phyloP scores from a whole-genome alignment of 176 grass and related monocot species.

The Secale cereale region DNA sequence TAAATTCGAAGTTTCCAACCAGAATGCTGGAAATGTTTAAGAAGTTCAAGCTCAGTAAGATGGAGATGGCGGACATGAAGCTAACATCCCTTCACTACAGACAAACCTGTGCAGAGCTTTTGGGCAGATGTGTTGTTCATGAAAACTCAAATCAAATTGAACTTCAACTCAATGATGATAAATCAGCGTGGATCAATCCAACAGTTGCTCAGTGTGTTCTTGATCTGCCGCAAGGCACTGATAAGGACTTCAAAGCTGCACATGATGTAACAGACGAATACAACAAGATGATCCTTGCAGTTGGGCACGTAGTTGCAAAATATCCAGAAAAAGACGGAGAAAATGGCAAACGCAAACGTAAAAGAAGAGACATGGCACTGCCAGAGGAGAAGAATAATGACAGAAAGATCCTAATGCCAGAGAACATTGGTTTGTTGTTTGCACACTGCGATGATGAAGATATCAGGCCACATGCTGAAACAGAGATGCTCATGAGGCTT shows the following conservation, averaged over 20 bases:
- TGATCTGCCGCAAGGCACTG: not conserved
- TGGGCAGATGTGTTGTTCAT: not conserved
- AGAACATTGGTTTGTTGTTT: no score
- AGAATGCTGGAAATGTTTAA: no score
- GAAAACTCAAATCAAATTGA: not conserved
- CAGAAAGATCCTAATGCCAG: no score
- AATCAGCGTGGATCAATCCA: not conserved
- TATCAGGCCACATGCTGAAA: not conserved
- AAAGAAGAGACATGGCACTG: no score
- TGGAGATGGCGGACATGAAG: no score
- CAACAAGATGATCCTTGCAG: no score
- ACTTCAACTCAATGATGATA: not conserved
- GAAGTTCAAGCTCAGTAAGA: no score
- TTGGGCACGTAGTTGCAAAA: not conserved
- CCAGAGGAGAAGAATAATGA: not conserved
- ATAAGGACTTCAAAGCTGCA: not conserved
- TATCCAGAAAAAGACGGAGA: not conserved
- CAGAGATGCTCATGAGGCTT: not conserved
- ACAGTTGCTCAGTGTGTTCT: not conserved
- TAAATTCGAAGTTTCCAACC: no score
- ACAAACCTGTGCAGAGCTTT: not conserved
- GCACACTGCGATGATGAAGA: no score
- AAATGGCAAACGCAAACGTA: no score
- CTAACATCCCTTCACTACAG: not conserved
- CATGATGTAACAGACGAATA: no score